Evolutionary conservation across 2,329 filamentous ascomycete genomes (phyloP).

Genomic region (Ophiostoma sp.): DNA sequence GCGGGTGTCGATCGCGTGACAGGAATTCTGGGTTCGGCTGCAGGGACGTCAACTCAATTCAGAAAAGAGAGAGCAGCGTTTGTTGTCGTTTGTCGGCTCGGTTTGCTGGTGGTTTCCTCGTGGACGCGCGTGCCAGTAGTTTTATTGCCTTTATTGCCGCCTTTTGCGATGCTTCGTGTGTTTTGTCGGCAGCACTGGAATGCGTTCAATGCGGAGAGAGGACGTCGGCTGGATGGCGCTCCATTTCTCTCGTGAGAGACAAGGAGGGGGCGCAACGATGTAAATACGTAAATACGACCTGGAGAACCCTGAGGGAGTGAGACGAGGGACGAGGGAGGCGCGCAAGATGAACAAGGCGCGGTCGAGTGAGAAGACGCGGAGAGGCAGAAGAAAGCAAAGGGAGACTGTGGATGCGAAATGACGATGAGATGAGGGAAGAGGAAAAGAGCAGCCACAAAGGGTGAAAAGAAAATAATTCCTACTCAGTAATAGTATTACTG

Average conservation of each 20-base stretch:
- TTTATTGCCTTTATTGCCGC: not conserved
- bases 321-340: constrained; percentile 7
- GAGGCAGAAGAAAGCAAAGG: not conserved
- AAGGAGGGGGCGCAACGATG: not conserved
- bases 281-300: not conserved
- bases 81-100: not conserved
- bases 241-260: not conserved
- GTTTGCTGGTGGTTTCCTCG: not conserved
- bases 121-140: constrained; percentile 13
- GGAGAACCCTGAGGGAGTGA: not conserved
- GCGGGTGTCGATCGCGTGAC: constrained; percentile 17
- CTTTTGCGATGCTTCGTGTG: not conserved
- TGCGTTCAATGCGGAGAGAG: constrained; percentile 19
- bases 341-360: not conserved
- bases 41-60: not conserved
- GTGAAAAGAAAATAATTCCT: not conserved
- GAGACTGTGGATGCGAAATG: constrained; percentile 7
- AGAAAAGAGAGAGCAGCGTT: not conserved
- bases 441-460: not conserved
- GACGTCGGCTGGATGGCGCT: constrained; percentile 7
- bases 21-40: not conserved
- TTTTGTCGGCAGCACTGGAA: constrained; percentile 14
- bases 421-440: not conserved
- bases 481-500: no score
- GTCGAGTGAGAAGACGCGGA: not conserved